Conservation (phyloP, 495 filamentous ascomycete species). For the Neurospora tetraspora region DNA sequence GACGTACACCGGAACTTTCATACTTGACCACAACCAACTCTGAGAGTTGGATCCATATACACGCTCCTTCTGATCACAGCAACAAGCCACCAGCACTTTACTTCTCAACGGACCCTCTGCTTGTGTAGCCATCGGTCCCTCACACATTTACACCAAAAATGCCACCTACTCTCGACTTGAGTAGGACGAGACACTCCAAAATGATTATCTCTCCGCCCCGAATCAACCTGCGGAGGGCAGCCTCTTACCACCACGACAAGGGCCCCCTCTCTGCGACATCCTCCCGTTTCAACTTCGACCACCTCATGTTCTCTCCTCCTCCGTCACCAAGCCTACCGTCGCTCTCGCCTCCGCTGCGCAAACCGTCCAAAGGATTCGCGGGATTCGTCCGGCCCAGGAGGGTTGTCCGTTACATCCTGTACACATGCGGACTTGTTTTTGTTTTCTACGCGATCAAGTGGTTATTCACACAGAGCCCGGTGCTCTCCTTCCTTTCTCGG, state of each 20-base stretch:
- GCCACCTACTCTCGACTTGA: slow-evolving; percentile 40
- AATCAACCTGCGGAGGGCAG: slow-evolving; percentile 39
- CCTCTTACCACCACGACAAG: slow-evolving; percentile 39
- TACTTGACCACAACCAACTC: background rate
- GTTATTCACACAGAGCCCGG: slow-evolving; percentile 12
- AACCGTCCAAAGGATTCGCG: slow-evolving; percentile 27
- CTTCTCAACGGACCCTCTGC: background rate
- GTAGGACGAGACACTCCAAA: slow-evolving; percentile 36
- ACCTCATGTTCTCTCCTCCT: slow-evolving; percentile 51
- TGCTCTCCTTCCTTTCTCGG: slow-evolving; percentile 18
- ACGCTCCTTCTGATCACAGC: background rate
- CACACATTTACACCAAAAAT: slow-evolving; percentile 18
- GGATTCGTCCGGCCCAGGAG: slow-evolving; percentile 33
- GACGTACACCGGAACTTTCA: background rate
- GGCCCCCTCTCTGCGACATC: slow-evolving; percentile 43
- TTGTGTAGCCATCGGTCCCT: background rate
- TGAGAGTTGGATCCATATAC: background rate
- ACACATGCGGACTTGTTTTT: slow-evolving; percentile 28
- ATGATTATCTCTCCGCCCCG: slow-evolving; percentile 41
- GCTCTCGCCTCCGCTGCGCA: slow-evolving; percentile 50
- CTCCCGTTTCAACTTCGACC: slow-evolving; percentile 49
- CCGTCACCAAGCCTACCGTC: slow-evolving; percentile 56
- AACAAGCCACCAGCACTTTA: background rate
- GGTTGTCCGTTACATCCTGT: slow-evolving; percentile 35
- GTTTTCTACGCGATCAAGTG: slow-evolving; percentile 25